These are phyloP conservation scores for Xylaria acuta DNA, from an alignment of 495 filamentous ascomycete genomes.

Conservation along the genomic window DNA sequence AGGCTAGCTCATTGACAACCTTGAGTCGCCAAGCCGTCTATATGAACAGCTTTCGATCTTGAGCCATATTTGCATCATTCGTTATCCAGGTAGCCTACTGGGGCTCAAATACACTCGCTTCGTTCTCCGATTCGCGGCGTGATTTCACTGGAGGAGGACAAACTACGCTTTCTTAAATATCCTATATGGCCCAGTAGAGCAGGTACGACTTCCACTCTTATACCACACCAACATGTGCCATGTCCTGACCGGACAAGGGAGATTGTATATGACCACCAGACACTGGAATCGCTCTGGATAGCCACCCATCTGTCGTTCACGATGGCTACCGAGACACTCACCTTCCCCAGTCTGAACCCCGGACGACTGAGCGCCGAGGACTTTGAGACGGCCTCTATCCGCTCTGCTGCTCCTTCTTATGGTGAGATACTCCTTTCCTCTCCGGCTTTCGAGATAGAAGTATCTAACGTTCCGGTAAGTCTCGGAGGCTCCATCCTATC, in stretches of 20 bases:
- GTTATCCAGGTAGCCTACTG: not conserved
- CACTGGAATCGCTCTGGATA: slow-evolving; percentile 7
- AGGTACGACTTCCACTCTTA: not conserved
- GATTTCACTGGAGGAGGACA: not conserved
- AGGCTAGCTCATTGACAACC: not conserved
- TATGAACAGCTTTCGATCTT: slow-evolving; percentile 8
- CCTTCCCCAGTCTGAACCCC: slow-evolving; percentile 37
- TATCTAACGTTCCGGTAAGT: slow-evolving; percentile 38
- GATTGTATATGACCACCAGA: not conserved
- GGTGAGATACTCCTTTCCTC: slow-evolving; percentile 41
- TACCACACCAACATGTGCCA: not conserved
- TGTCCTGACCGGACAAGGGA: not conserved
- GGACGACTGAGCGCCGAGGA: slow-evolving; percentile 49
- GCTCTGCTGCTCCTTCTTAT: slow-evolving; percentile 60
- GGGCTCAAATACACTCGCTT: slow-evolving; percentile 5
- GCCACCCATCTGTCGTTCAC: slow-evolving; percentile 13
- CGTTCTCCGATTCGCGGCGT: not conserved
- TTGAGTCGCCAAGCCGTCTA: not conserved
- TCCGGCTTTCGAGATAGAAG: slow-evolving; percentile 15
- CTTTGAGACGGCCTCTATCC: slow-evolving; percentile 60
- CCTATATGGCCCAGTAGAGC: not conserved
- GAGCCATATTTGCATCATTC: slow-evolving; percentile 15
- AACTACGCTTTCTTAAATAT: slow-evolving; percentile 4
- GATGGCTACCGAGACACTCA: slow-evolving; percentile 40
- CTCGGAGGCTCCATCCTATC: slow-evolving; percentile 57